A percentile compares a stretch with the other conserved stretches of the same genome.
phyloP scores from a whole-genome alignment of 495 filamentous ascomycete genomes.

The Polyplosphaeria fusca region DNA sequence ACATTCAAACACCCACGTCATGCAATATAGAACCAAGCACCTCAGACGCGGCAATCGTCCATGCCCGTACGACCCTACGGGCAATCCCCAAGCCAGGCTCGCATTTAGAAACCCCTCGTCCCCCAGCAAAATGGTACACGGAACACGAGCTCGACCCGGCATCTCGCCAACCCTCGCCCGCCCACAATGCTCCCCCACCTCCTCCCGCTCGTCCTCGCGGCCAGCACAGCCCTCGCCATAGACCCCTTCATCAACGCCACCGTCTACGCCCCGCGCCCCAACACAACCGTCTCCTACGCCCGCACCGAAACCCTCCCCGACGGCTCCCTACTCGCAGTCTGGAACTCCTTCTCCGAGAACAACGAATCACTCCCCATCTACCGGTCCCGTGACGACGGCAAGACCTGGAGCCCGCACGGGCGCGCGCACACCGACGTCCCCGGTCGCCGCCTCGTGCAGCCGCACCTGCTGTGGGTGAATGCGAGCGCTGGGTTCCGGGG shows the following conservation, averaged over 20 bases:
- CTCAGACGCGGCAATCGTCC: too few relatives aligned
- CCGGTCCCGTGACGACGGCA: conserved; percentile 13
- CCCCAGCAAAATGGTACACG: too few relatives aligned
- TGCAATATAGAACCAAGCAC: too few relatives aligned
- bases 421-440: not conserved
- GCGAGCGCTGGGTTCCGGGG: conserved; percentile 16
- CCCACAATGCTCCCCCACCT: too few relatives aligned
- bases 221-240: too few relatives aligned
- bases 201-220: too few relatives aligned
- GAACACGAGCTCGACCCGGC: too few relatives aligned
- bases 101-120: too few relatives aligned
- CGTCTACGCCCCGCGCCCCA: conserved; percentile 14
- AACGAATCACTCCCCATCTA: conserved; percentile 14
- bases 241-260: conserved; percentile 23
- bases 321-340: conserved; percentile 12
- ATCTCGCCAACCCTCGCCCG: too few relatives aligned
- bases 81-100: too few relatives aligned
- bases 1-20: too few relatives aligned
- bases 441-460: conserved; percentile 13
- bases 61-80: too few relatives aligned
- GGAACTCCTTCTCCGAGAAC: not conserved
- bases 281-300: not conserved
- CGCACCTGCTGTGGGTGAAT: conserved; percentile 24
- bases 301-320: conserved; percentile 20
- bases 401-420: conserved; percentile 22